A percentile compares a stretch with the other conserved stretches of the same genome.
These are phyloP conservation scores for Jacaranda copaia DNA, from an alignment of 257 asterid genomes.

Conservation along the genomic window DNA sequence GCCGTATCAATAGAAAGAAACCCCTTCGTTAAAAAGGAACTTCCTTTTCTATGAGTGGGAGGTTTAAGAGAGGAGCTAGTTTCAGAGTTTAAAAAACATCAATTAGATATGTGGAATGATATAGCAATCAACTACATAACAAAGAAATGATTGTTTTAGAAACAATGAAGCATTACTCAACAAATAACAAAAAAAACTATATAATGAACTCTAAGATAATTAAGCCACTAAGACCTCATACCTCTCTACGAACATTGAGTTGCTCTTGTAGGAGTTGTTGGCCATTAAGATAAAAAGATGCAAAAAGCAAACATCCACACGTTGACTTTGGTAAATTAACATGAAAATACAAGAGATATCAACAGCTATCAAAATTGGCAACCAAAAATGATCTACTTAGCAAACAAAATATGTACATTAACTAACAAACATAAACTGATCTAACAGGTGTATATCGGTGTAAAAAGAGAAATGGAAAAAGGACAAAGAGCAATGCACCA, in stretches of 20 bases:
- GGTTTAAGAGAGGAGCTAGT: not conserved
- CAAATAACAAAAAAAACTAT: constrained; percentile 27
- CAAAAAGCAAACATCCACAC: constrained; percentile 97
- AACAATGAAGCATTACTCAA: constrained; percentile 13
- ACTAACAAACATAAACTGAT: not conserved
- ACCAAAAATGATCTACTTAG: constrained; percentile 2
- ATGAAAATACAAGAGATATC: constrained; percentile 7
- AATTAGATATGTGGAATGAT: not conserved
- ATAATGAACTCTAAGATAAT: constrained; percentile 20
- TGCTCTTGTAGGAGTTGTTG: constrained; percentile 87
- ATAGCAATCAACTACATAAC: constrained; percentile 14
- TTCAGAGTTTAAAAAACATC: not conserved
- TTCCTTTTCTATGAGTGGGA: not conserved
- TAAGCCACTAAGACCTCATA: constrained; percentile 38
- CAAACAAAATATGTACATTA: constrained; percentile 25
- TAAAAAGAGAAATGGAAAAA: not conserved
- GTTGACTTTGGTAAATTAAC: constrained; percentile 58
- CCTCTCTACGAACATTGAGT: constrained; percentile 88
- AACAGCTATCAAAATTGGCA: not conserved
- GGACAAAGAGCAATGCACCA: not conserved
- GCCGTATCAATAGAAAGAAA: constrained; percentile 3
- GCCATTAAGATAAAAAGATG: constrained; percentile 79
- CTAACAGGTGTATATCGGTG: not conserved
- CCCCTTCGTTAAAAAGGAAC: not conserved
- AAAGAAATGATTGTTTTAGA: not conserved